Base-by-base conservation (phyloP, 2,329 filamentous ascomycete species). In the Rhinocladiella similis region DNA sequence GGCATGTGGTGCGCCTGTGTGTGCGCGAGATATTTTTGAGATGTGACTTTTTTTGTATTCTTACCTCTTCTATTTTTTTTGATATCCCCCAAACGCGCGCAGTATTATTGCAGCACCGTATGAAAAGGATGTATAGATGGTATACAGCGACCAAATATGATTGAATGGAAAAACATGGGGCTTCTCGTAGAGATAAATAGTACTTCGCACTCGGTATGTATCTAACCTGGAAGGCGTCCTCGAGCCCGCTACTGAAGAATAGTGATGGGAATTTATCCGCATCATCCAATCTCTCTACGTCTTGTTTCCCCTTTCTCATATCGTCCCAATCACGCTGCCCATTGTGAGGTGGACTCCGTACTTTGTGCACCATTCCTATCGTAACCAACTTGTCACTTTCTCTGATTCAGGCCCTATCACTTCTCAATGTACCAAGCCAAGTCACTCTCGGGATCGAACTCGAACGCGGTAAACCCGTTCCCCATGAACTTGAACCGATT, bases 401-500 rank as follows among this genome's bases (percentile, higher is more conserved):
- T 12, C 29, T 33, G 29, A 12, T 9, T 33, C 10, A 2, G 29
- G 6, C 29, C 6, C 10, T 9, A 7, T 42, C n/a, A 42, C 39
- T 42, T 42, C n/a, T 57, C 57, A 38, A 60, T 60, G 27, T 69
- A 68, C 65, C 66, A 69, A 19, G 65, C 57, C 60, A 69, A 50
- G 60, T 68, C 67, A 59, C 48, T 62, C 20, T 58, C 53, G 25
- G 63, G 60, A 14, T 67, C 57, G 42, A 64, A 49, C 60, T 69
- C 67, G 49, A 65, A 67, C 47, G 59, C 63, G 35, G 75, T 75
- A 58, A 76, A 75, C 1, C 78, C 77, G 65, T 79, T 80, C 0
- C 77, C 78, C 75, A 80, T 73, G 59, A 79, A 79, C 22, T 72
- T 57, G 61, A 76, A 80, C 14, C 70, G 66, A 63, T 80, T 80